Percentiles rank a stretch among this genome's conserved stretches.
These are phyloP conservation scores for Aspergillus niger DNA, from an alignment of 2,329 filamentous ascomycete genomes.

Conservation along the genomic window DNA sequence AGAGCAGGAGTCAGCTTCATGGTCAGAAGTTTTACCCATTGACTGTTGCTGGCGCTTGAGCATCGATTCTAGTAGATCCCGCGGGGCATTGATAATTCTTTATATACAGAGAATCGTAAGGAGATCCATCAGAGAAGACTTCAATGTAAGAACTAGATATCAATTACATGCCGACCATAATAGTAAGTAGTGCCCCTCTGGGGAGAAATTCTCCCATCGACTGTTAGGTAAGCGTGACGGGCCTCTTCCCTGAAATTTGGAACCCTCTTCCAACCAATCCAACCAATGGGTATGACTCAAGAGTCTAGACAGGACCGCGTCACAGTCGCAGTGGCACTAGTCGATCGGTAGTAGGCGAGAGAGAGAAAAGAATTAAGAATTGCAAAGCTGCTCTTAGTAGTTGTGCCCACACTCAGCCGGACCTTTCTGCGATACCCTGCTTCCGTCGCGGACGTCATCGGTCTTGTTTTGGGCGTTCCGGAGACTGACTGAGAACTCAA, in stretches of 20 bases:
- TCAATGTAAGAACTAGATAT: too few relatives aligned
- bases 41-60: background rate
- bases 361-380: background rate
- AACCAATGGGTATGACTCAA: conserved; percentile 18
- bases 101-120: too few relatives aligned
- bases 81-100: too few relatives aligned
- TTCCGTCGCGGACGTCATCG: conserved; percentile 36
- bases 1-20: background rate
- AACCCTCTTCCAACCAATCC: conserved; percentile 27
- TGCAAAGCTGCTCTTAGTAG: background rate
- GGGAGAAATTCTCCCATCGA: background rate
- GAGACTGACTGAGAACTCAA: conserved; percentile 17
- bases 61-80: too few relatives aligned
- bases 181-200: background rate
- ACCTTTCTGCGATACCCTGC: conserved; percentile 22
- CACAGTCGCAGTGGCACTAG: background rate
- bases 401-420: background rate
- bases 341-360: background rate
- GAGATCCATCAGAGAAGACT: background rate
- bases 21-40: too few relatives aligned
- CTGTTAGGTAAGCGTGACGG: conserved; percentile 17
- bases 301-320: conserved; percentile 17
- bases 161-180: too few relatives aligned
- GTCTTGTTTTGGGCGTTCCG: conserved; percentile 29
- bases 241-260: conserved; percentile 17